Evolutionary conservation across 495 filamentous ascomycete genomes (phyloP), one percentile per base, ranked within the genome.

Genomic region (Aspergillus sclerotiicarbonarius): DNA sequence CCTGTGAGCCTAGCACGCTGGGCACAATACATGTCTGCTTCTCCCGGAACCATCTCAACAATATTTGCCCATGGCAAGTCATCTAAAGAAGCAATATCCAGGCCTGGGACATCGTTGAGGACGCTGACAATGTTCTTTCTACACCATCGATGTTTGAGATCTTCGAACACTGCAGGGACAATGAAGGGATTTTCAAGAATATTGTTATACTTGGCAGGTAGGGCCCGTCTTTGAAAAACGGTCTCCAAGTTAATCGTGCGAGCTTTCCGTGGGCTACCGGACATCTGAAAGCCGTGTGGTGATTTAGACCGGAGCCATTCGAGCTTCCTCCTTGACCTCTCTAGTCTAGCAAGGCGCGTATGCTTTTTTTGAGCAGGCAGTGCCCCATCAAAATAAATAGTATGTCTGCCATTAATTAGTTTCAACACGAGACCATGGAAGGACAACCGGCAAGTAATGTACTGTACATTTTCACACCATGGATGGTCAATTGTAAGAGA

Each of bases 311-410:
- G 67, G 41, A 74, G 76, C 3, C 59, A 12, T 15, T 73, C 65
- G 19, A 85, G 58, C 25, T 67, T 69, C 29, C 66, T 76, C 52
- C 82, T 71, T 8, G 64, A 74, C 53, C 53, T 68, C 43, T 76
- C 67, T n/a, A 89, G 73, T 16, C 88, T 78, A 8, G 62, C 39
- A 19, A 78, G 54, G n/a, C 88, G 79, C 8, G 75, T 82, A 0
- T 70, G 59, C 21, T 75, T 74, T 59, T 91, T 91, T 15, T 67
- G 61, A 6, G 71, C 46, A 8, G 90, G 90, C 10, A 95, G 75
- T 44, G 81, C 85, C 21, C 90, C 89, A 66, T 95, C 90, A 56
- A 95, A 93, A 67, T 83, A 91, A 52, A 95, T 90, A 31, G 67
- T 56, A 51, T 72, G 60, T 63, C 75, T 80, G 19, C 54, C n/a